Evolutionary conservation across 2,329 filamentous ascomycete genomes (phyloP).

Genomic region (Coniochaeta sp.): DNA sequence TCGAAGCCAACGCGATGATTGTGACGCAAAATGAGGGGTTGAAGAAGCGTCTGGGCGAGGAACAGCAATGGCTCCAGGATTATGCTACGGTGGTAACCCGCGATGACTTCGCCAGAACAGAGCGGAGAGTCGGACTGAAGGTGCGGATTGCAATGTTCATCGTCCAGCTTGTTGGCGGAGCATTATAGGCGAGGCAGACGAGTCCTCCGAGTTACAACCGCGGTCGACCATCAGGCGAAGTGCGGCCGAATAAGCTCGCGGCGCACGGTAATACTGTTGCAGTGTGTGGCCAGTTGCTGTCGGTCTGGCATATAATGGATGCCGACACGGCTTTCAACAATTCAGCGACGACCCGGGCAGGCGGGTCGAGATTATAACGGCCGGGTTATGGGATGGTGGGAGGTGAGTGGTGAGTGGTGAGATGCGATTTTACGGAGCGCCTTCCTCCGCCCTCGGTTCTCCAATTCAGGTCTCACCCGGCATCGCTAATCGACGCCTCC

Average conservation of each 20-base stretch:
- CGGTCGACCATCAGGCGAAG: not conserved
- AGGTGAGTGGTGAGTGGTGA: not conserved
- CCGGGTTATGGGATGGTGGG: not conserved
- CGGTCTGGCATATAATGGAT: not conserved
- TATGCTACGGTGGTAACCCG: slow-evolving; percentile 61
- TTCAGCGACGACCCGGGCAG: not conserved
- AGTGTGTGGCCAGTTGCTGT: not conserved
- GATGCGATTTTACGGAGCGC: not conserved
- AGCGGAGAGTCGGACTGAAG: slow-evolving; percentile 76
- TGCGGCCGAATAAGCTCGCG: not conserved
- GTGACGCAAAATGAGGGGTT: slow-evolving; percentile 70
- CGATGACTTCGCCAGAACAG: slow-evolving; percentile 72
- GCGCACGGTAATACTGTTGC: not conserved
- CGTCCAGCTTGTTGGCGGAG: slow-evolving; percentile 76
- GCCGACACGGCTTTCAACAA: not conserved
- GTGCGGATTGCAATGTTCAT: slow-evolving; percentile 93
- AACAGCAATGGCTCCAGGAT: slow-evolving; percentile 73
- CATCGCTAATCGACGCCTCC: not conserved
- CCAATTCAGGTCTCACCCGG: not conserved
- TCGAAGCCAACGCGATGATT: slow-evolving; percentile 83
- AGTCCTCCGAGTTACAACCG: not conserved
- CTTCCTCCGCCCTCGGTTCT: slow-evolving; percentile 1
- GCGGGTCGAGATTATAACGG: not conserved
- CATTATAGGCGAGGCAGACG: slow-evolving; percentile 46
- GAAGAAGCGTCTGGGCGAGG: slow-evolving; percentile 65